Evolutionary conservation across 2,329 filamentous ascomycete species (phyloP).

Genomic region (Xylariaceae sp.): DNA sequence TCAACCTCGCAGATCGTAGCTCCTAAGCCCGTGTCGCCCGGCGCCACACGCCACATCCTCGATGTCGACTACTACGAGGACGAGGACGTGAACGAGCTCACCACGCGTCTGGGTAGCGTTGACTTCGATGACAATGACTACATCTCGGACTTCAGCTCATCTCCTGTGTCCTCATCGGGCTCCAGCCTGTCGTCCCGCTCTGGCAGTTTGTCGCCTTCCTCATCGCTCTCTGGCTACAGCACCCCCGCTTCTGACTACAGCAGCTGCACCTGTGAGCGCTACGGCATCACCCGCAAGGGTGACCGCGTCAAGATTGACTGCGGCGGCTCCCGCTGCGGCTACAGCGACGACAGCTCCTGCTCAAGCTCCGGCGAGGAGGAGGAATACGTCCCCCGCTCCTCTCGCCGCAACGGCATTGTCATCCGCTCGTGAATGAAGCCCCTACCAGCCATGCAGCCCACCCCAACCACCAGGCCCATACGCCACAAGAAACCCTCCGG

Average conservation of each 20-base stretch:
- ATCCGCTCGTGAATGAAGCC: conserved; percentile 38
- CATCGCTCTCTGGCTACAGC: conserved; percentile 71
- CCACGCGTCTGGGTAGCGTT: conserved; percentile 62
- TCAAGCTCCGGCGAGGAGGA: conserved; percentile 63
- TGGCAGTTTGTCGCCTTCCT: conserved; percentile 68
- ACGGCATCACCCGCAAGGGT: conserved; percentile 89
- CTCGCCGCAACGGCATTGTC: conserved; percentile 60
- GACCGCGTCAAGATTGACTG: conserved; percentile 96
- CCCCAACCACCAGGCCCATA: conserved; percentile 1
- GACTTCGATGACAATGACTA: conserved; percentile 54
- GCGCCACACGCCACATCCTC: conserved; percentile 82
- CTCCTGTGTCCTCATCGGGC: conserved; percentile 61
- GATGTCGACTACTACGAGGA: conserved; percentile 70
- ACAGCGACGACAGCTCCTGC: conserved; percentile 65
- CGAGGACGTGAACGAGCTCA: conserved; percentile 72
- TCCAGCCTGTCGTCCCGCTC: conserved; percentile 66
- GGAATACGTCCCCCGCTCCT: conserved; percentile 48
- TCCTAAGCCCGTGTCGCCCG: conserved; percentile 82
- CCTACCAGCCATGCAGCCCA: not conserved
- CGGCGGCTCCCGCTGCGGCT: conserved; percentile 81
- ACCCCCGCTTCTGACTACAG: conserved; percentile 69
- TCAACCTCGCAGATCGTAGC: conserved; percentile 85
- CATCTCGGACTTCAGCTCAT: conserved; percentile 49
- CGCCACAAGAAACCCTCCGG: conserved; percentile 14
- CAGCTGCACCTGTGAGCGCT: conserved; percentile 89